A percentile compares a stretch with the other conserved stretches of the same genome.
Conservation (phyloP, 176 grass and related monocot genomes). For the Triticum urartu region DNA sequence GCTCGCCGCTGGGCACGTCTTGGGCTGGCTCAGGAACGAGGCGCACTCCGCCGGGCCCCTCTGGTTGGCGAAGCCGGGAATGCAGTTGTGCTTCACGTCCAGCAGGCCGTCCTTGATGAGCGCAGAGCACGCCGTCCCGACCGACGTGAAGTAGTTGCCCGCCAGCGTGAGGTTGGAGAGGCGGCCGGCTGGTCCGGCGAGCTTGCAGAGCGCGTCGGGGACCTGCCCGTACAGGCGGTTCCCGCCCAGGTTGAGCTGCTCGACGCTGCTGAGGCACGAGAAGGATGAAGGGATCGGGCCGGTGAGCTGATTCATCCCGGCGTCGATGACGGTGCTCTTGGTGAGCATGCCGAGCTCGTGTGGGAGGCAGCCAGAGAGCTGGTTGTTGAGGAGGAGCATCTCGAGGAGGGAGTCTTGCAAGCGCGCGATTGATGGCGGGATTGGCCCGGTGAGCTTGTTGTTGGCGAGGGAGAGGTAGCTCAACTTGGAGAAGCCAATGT, state of each 20-base stretch:
- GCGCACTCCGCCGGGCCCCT: conserved; percentile 56
- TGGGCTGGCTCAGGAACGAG: conserved; percentile 45
- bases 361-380: conserved; percentile 70
- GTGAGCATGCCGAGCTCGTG: conserved; percentile 52
- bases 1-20: conserved; percentile 46
- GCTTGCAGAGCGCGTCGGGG: conserved; percentile 56
- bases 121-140: conserved; percentile 38
- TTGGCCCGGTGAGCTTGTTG: conserved; percentile 56
- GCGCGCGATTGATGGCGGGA: conserved; percentile 26
- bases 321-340: conserved; percentile 62
- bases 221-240: conserved; percentile 52
- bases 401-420: conserved; percentile 31
- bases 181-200: conserved; percentile 18
- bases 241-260: conserved; percentile 60
- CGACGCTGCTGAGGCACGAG: conserved; percentile 58
- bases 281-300: conserved; percentile 65
- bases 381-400: conserved; percentile 67
- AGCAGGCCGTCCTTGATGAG: conserved; percentile 40
- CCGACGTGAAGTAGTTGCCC: conserved; percentile 73
- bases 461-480: conserved; percentile 63
- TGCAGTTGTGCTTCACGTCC: conserved; percentile 70
- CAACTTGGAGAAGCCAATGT: conserved; percentile 9
- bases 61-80: conserved; percentile 50
- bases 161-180: conserved; percentile 67
- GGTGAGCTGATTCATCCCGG: conserved; percentile 61